These are phyloP conservation scores for Clarireedia hainanense DNA, from an alignment of 2,329 filamentous ascomycete species.

Conservation along the genomic window DNA sequence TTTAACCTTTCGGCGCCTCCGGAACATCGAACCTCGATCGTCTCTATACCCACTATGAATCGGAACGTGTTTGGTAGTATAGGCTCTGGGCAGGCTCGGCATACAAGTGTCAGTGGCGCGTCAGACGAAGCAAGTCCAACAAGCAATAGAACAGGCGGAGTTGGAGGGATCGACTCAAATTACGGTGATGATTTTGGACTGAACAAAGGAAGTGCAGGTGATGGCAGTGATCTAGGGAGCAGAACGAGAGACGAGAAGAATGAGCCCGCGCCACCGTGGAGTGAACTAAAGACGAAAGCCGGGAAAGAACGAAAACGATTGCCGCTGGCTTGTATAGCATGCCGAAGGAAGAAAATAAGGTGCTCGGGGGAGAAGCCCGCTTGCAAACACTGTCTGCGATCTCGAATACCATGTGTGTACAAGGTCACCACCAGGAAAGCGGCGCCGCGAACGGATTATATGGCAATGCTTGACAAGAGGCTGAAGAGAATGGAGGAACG, in stretches of 20 bases:
- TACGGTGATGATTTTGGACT: constrained; percentile 50
- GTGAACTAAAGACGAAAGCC: constrained; percentile 80
- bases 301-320: constrained; percentile 93
- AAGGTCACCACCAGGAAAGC: constrained; percentile 94
- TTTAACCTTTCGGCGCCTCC: constrained; percentile 18
- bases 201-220: constrained; percentile 37
- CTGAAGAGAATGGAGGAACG: constrained; percentile 96
- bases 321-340: constrained; percentile 90
- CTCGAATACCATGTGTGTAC: constrained; percentile 92
- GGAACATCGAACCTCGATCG: constrained; percentile 20
- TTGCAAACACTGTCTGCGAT: constrained; percentile 91
- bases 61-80: constrained; percentile 20
- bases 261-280: constrained; percentile 61
- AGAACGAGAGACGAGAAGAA: constrained; percentile 51
- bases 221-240: constrained; percentile 46
- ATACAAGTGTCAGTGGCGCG: constrained; percentile 23
- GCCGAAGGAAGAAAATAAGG: constrained; percentile 92
- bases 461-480: constrained; percentile 97
- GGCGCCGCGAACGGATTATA: constrained; percentile 91
- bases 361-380: constrained; percentile 97
- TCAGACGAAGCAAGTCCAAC: constrained; percentile 29
- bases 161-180: constrained; percentile 19
- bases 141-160: constrained; percentile 20
- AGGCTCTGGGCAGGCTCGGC: constrained; percentile 12
- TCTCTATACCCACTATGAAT: constrained; percentile 17